These are phyloP conservation scores for Sporisorium exsertum DNA, from an alignment of 1,284 basidiomycete genomes.

Conservation along the genomic window DNA sequence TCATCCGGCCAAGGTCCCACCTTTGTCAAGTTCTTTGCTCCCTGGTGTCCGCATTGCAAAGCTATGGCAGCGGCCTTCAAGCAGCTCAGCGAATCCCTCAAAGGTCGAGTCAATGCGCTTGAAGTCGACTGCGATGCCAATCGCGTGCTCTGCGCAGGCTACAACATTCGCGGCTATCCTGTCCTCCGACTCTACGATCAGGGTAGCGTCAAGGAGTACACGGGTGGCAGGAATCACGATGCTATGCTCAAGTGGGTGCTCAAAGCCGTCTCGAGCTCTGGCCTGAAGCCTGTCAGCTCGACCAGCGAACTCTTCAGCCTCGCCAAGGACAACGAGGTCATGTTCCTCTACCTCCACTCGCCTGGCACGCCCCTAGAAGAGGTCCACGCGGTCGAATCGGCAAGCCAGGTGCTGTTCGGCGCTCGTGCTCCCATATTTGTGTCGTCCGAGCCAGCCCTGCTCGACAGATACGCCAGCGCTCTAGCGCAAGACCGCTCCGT, in stretches of 20 bases:
- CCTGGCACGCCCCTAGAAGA: slow-evolving; percentile 36
- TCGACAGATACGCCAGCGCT: slow-evolving; percentile 39
- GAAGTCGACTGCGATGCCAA: slow-evolving; percentile 65
- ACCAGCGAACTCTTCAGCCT: slow-evolving; percentile 31
- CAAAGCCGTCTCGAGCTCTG: slow-evolving; percentile 52
- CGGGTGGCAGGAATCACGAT: slow-evolving; percentile 55
- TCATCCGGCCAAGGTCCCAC: slow-evolving; percentile 56
- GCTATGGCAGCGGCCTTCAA: slow-evolving; percentile 62
- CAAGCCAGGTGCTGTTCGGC: slow-evolving; percentile 31
- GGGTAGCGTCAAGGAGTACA: slow-evolving; percentile 56
- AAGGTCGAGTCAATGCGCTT: slow-evolving; percentile 61
- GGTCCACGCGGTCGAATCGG: slow-evolving; percentile 31
- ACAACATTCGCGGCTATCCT: slow-evolving; percentile 56
- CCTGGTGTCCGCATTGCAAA: slow-evolving; percentile 68
- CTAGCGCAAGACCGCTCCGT: slow-evolving; percentile 18
- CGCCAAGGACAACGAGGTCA: slow-evolving; percentile 51
- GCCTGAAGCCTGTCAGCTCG: slow-evolving; percentile 38
- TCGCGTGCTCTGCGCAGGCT: slow-evolving; percentile 47
- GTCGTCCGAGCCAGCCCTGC: slow-evolving; percentile 50
- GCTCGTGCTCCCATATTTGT: slow-evolving; percentile 40
- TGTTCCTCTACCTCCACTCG: slow-evolving; percentile 61
- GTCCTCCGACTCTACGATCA: slow-evolving; percentile 61
- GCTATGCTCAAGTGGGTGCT: slow-evolving; percentile 62
- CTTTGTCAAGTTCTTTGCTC: slow-evolving; percentile 68
- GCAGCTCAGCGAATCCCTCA: slow-evolving; percentile 50